Evolutionary conservation across 2,329 filamentous ascomycete species (phyloP).

Genomic region (Allantophomopsis cytisporea): DNA sequence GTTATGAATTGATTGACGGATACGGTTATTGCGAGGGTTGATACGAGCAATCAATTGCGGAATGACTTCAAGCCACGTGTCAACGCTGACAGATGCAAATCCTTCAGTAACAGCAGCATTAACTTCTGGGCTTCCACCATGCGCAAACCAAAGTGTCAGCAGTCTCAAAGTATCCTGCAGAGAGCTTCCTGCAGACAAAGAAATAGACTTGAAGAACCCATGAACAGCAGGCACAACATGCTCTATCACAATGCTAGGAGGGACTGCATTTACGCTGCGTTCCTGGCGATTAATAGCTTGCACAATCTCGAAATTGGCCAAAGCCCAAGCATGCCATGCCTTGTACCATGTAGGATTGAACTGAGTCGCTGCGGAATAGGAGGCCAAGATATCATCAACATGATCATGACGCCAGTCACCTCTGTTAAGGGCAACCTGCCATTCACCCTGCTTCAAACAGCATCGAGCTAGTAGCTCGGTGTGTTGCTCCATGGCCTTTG

Average conservation of each 20-base stretch:
- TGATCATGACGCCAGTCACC: conserved; percentile 81
- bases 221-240: conserved; percentile 90
- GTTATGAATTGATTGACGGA: conserved; percentile 84
- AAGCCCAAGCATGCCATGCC: conserved; percentile 96
- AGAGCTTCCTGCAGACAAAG: conserved; percentile 80
- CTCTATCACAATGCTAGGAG: conserved; percentile 55
- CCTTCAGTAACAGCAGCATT: conserved; percentile 82
- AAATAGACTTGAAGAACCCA: conserved; percentile 96
- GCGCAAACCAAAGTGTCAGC: conserved; percentile 90
- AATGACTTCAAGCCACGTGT: conserved; percentile 98
- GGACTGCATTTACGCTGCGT: conserved; percentile 28
- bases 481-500: conserved; percentile 40
- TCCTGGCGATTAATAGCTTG: conserved; percentile 45
- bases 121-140: conserved; percentile 80
- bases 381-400: conserved; percentile 78
- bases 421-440: conserved; percentile 76
- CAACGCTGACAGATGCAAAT: conserved; percentile 81
- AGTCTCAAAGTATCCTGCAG: conserved; percentile 89
- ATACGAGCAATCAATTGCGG: conserved; percentile 95
- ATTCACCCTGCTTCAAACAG: conserved; percentile 92
- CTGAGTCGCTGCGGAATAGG: conserved; percentile 82
- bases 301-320: conserved; percentile 97
- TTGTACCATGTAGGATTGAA: conserved; percentile 97
- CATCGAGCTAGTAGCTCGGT: conserved; percentile 79
- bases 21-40: conserved; percentile 83